Base-by-base conservation (phyloP, 2,329 filamentous ascomycete genomes). In the Dendrostoma leiphaemia region DNA sequence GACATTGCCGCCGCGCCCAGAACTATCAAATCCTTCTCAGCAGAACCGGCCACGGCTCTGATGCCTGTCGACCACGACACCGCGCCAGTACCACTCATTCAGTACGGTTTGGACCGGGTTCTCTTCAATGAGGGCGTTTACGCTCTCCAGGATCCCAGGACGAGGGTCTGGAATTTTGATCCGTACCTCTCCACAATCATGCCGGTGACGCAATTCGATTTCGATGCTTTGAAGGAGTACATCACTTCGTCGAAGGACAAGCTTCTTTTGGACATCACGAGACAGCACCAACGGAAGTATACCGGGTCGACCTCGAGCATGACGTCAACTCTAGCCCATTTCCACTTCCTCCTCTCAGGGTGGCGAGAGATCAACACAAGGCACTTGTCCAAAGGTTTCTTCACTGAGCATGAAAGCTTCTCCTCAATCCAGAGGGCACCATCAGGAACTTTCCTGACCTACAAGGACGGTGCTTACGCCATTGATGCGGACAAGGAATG, bases 241-340 rank as follows among this genome's bases (percentile, higher is more conserved):
- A 85, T 96, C 60, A 97, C 92, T 0, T 97, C 94, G 0, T 97
- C 93, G 9, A 86, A 89, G 67, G 94, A 99, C 66, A 71, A 74
- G 6, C 83, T 79, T 4, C 77, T 99, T 12, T 80, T 86, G n/a
- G 68, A 78, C 1, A 81, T 94, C 38, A 89, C 90, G 2, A 76
- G 78, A 47, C 71, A 84, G 51, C 71, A 89, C 57, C 73, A 78
- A 12, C 91, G 86, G 68, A 95, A 89, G 66, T 99, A 95, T 66
- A 87, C 91, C 10, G 94, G 94, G 9, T 99, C 94, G 12, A 97
- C 94, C 0, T 99, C 94, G 2, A 97, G 93, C 71, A 96, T 97
- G 91, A 96, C 93, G 1, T 78, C 86, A 2, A 85, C 89, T 48
- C 77, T 99, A 41, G 82, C 88, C 2, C 95, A 99, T 64, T 96